Conservation (phyloP, 805 yeast species). For the Yarrowia phangngaensis region DNA sequence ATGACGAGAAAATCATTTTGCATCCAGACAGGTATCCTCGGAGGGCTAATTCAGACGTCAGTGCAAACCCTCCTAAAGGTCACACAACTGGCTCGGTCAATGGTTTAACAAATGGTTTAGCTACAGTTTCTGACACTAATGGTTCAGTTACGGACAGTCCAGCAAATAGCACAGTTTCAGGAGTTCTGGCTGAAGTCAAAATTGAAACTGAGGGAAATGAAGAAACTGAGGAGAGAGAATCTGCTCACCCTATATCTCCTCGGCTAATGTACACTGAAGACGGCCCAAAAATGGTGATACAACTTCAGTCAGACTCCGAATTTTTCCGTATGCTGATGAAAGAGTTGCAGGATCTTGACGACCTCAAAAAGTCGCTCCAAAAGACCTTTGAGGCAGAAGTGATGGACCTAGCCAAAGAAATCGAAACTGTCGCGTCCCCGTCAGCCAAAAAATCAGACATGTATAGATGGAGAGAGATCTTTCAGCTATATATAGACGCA, state of each 20-base stretch:
- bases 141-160: too few relatives aligned
- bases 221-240: too few relatives aligned
- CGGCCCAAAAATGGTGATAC: conserved; percentile 39
- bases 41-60: too few relatives aligned
- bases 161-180: too few relatives aligned
- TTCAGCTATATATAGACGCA: conserved; percentile 59
- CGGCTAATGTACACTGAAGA: conserved; percentile 26
- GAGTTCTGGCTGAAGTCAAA: too few relatives aligned
- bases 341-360: conserved; percentile 51
- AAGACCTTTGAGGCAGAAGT: conserved; percentile 45
- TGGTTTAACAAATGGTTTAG: too few relatives aligned
- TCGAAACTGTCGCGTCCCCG: conserved; percentile 45
- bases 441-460: conserved; percentile 50
- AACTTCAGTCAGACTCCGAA: conserved; percentile 53
- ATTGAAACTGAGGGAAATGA: too few relatives aligned
- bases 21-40: too few relatives aligned
- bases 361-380: conserved; percentile 45
- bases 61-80: too few relatives aligned
- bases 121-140: too few relatives aligned
- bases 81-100: too few relatives aligned
- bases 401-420: conserved; percentile 42
- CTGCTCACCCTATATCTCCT: conserved; percentile 19
- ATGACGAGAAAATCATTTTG: too few relatives aligned
- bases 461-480: conserved; percentile 67
- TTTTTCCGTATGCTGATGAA: conserved; percentile 57